phyloP scores from a whole-genome alignment of 768 basidiomycete species.

The Lentinula boryana region DNA sequence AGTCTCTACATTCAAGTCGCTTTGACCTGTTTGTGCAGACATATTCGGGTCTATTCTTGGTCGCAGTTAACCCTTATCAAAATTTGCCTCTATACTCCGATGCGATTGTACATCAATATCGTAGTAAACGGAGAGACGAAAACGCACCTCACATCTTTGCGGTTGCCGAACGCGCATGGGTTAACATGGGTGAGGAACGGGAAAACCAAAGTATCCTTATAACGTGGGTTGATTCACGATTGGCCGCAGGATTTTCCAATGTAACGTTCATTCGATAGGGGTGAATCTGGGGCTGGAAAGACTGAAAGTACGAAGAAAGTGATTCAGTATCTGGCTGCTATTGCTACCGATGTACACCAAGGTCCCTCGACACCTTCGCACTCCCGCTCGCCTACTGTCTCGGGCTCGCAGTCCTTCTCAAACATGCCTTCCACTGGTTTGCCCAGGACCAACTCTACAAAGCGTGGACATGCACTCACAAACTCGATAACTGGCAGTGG shows the following conservation, averaged over 20 bases:
- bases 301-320: constrained; percentile 99
- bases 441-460: constrained; percentile 58
- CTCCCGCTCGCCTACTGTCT: constrained; percentile 59
- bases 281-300: constrained; percentile 98
- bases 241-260: not conserved
- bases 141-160: constrained; percentile 97
- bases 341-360: constrained; percentile 73
- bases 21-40: constrained; percentile 44
- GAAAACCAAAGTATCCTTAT: constrained; percentile 98
- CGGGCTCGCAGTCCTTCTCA: constrained; percentile 41
- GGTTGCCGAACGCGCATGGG: constrained; percentile 96
- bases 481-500: constrained; percentile 37
- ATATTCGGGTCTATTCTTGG: constrained; percentile 94
- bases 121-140: constrained; percentile 81
- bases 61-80: constrained; percentile 98
- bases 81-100: constrained; percentile 87
- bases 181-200: constrained; percentile 95
- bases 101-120: constrained; percentile 84
- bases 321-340: constrained; percentile 97
- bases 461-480: constrained; percentile 41
- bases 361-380: constrained; percentile 51
- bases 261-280: constrained; percentile 39
- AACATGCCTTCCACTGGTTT: constrained; percentile 63
- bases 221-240: constrained; percentile 55
- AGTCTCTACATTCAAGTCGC: not conserved